Evolutionary conservation across 1,139 yeast species (phyloP), one percentile per base, ranked within the genome.

Genomic region (Candida pseudoviswanathii): DNA sequence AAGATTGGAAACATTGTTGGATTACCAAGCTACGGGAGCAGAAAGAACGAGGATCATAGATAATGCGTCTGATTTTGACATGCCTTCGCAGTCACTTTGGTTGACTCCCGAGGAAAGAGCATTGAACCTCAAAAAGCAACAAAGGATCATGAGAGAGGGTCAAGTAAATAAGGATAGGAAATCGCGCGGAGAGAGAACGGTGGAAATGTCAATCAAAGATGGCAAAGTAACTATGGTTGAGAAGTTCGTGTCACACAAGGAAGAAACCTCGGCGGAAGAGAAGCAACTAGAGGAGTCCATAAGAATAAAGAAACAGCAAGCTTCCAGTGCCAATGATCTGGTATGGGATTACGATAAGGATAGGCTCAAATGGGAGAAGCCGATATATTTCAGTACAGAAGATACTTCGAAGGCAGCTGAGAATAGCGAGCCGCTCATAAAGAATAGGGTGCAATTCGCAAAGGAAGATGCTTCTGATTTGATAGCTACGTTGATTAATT

Each of bases 41-140:
- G 95, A 90, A 63, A 77, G 99, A 63, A 94, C 98, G 0, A 84
- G 82, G 59, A 91, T 95, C 55, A 92, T 95, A 41, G 99, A 95
- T 62, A 87, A 90, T 61, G 97, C 96, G 0, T 84, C 96, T 5
- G 99, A 95, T 64, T 94, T 85, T 63, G 95, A 87, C 46, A 54
- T 78, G 43, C 83, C 84, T 0, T 65, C 77, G 4, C 80, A 81
- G 43, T 70, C 81, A 2, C 75, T 84, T 57, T 95, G 99, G 99
- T 85, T 96, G 0, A 82, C 89, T 4, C 94, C 97, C 0, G 78
- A 86, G 45, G 98, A 95, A 61, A 81, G 95, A 57, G 98, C 97
- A 0, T 73, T 90, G 50, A 81, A 78, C 50, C 73, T 94, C 58
- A 90, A 91, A 64, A 82, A 82, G 56, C 97, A 91, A 62, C 97